Evolutionary conservation across 768 basidiomycete species (phyloP).

Genomic region (Tricholoma saponaceum): DNA sequence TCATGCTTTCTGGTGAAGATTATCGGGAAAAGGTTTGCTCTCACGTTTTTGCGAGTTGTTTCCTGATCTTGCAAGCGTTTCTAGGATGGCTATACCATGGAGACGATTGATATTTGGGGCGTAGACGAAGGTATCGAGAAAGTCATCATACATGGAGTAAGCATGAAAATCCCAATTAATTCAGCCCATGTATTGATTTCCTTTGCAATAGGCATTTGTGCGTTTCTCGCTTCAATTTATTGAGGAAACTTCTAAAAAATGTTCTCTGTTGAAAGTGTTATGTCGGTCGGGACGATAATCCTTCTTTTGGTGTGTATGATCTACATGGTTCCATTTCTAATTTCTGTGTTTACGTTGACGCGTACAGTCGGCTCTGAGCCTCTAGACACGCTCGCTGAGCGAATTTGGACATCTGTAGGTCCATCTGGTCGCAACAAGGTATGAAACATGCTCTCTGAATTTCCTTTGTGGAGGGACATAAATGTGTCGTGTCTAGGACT

Average conservation of each 20-base stretch:
- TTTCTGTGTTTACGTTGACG: background rate
- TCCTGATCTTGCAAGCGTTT: background rate
- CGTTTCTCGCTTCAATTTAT: slow-evolving; percentile 14
- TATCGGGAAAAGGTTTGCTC: slow-evolving; percentile 73
- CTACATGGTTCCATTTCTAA: background rate
- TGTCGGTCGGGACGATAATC: slow-evolving; percentile 83
- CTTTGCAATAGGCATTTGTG: slow-evolving; percentile 44
- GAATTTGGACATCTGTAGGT: slow-evolving; percentile 73
- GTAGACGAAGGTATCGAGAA: slow-evolving; percentile 48
- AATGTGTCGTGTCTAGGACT: slow-evolving; percentile 54
- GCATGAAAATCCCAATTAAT: slow-evolving; percentile 9
- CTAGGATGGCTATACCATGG: slow-evolving; percentile 89
- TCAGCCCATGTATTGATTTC: slow-evolving; percentile 3
- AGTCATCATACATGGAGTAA: slow-evolving; percentile 52
- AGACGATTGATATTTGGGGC: slow-evolving; percentile 70
- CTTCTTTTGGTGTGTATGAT: slow-evolving; percentile 69
- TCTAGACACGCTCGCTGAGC: slow-evolving; percentile 58
- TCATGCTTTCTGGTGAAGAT: slow-evolving; percentile 38
- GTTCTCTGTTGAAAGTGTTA: slow-evolving; percentile 53
- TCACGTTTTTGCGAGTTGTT: background rate
- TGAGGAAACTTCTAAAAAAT: background rate
- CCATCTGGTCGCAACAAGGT: slow-evolving; percentile 93
- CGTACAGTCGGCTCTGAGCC: slow-evolving; percentile 79
- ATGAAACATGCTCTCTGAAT: background rate
- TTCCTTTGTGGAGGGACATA: background rate